A percentile compares a stretch with the other conserved stretches of the same genome.
Conservation (phyloP, 352 stramenopile species). For the Phytophthora quininea region DNA sequence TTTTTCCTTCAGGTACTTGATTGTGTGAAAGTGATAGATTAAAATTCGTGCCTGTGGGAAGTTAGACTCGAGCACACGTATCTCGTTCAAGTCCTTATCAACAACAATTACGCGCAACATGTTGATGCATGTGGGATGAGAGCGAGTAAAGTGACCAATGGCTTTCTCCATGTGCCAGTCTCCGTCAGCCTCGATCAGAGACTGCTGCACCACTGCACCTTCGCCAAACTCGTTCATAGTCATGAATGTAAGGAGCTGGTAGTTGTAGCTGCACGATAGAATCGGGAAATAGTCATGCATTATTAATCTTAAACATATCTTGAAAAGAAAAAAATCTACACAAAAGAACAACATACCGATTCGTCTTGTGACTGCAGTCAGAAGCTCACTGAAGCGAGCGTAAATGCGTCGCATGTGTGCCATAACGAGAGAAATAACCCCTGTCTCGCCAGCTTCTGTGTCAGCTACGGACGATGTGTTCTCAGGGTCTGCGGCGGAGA, state of each 20-base stretch:
- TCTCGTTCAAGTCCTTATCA: constrained; percentile 22
- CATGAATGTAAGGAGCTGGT: constrained; percentile 1
- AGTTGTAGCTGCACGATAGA: no score
- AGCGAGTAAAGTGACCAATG: constrained; percentile 1
- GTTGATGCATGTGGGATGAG: background rate
- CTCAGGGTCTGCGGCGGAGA: background rate
- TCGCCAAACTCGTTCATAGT: constrained; percentile 1
- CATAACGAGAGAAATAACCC: background rate
- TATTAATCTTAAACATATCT: background rate
- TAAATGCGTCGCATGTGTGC: background rate
- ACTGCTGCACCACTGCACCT: constrained; percentile 2
- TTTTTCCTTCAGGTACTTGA: constrained; percentile 9
- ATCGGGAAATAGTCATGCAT: no score
- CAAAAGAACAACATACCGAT: background rate
- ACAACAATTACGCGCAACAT: constrained; percentile 12
- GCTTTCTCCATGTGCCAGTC: constrained; percentile 17
- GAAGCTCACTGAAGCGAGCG: background rate
- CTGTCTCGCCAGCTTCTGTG: background rate
- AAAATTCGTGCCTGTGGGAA: constrained; percentile 10
- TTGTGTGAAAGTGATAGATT: constrained; percentile 14
- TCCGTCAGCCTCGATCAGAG: background rate
- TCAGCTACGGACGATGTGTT: background rate
- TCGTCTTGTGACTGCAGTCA: constrained; percentile 5
- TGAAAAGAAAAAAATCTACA: background rate
- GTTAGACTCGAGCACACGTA: background rate